Conservation (phyloP, 192 early-diverging fungal species). For the Podila verticillata region DNA sequence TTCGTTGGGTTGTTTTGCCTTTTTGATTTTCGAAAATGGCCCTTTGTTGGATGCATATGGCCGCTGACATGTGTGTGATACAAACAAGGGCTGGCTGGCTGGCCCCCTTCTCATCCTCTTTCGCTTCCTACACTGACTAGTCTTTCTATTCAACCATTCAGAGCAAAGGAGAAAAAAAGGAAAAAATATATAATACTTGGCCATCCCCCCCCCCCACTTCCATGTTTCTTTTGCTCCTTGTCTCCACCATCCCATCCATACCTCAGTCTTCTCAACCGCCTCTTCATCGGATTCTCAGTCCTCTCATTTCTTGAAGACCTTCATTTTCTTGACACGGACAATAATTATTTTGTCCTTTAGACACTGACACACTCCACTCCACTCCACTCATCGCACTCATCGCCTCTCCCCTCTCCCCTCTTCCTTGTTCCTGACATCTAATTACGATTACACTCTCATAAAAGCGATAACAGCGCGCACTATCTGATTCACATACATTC, state of each 20-base stretch:
- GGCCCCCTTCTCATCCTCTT: background rate
- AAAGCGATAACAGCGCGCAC: too few relatives aligned
- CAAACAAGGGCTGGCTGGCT: background rate
- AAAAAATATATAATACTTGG: background rate
- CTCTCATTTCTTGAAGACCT: background rate
- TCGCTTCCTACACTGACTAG: background rate
- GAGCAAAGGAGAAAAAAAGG: background rate
- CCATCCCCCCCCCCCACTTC: background rate
- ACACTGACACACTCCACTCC: background rate
- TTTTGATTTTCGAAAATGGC: too few relatives aligned
- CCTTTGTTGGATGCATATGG: background rate
- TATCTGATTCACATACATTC: too few relatives aligned
- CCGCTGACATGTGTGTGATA: slow-evolving; percentile 4
- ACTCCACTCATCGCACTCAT: background rate
- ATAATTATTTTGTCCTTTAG: background rate
- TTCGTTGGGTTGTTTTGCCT: too few relatives aligned
- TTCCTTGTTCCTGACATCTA: background rate
- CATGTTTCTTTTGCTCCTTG: background rate
- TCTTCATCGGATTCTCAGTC: slow-evolving; percentile 4
- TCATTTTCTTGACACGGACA: background rate
- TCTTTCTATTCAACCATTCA: background rate
- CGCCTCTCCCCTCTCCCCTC: background rate
- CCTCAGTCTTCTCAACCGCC: background rate
- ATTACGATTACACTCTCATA: background rate
- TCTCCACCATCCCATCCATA: background rate